A percentile compares a stretch with the other conserved stretches of the same genome.
Evolutionary conservation across 768 basidiomycete genomes (phyloP).

Genomic region (Hygrocybe punicea): DNA sequence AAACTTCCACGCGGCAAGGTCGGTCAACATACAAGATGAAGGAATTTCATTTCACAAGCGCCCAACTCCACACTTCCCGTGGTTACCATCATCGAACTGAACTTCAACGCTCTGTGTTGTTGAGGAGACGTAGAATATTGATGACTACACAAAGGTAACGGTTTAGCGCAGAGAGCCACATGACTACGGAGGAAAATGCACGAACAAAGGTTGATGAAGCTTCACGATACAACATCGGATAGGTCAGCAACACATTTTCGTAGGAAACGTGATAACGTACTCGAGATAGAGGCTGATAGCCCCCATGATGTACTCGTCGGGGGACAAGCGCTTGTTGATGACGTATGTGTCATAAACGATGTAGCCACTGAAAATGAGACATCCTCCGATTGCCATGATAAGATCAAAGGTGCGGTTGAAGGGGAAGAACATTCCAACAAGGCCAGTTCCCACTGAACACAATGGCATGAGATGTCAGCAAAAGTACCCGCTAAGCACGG

Average conservation of each 20-base stretch:
- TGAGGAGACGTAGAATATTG: too few relatives aligned
- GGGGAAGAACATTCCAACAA: constrained; percentile 84
- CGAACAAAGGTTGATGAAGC: constrained; percentile 86
- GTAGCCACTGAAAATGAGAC: constrained; percentile 85
- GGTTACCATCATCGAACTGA: too few relatives aligned
- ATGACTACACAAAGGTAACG: too few relatives aligned
- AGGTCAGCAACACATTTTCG: constrained; percentile 13
- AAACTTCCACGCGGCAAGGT: too few relatives aligned
- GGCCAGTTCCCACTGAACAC: constrained; percentile 66
- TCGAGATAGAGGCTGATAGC: constrained; percentile 93
- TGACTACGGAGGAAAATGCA: constrained; percentile 12
- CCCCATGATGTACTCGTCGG: constrained; percentile 92
- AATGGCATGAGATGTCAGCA: too few relatives aligned
- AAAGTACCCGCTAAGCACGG: background rate
- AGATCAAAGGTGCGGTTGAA: constrained; percentile 81
- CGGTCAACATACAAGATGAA: too few relatives aligned
- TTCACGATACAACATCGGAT: constrained; percentile 29
- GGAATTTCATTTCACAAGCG: too few relatives aligned
- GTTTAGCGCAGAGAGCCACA: too few relatives aligned
- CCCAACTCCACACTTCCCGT: too few relatives aligned
- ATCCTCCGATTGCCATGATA: constrained; percentile 71
- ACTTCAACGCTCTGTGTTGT: too few relatives aligned
- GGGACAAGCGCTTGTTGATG: constrained; percentile 84
- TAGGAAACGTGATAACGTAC: constrained; percentile 42
- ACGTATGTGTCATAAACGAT: constrained; percentile 87